A percentile compares a stretch with the other conserved stretches of the same genome.
These are phyloP conservation scores for Gnomoniopsis smithogilvyi DNA, from an alignment of 2,329 filamentous ascomycete species.

Conservation along the genomic window DNA sequence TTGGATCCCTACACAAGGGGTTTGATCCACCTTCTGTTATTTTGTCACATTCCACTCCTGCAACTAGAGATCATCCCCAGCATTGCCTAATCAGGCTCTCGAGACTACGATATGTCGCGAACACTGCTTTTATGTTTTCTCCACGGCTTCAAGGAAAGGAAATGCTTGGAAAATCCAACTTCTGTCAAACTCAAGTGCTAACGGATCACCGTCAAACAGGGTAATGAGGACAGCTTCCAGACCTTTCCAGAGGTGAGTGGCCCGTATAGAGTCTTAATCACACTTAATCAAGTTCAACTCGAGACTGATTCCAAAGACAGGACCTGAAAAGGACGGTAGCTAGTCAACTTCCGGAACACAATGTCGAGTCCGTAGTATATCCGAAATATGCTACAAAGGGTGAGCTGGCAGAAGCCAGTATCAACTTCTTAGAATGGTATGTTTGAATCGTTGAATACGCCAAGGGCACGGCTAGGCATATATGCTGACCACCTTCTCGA, in stretches of 20 bases:
- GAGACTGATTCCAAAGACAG: constrained; percentile 19
- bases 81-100: background rate
- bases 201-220: constrained; percentile 35
- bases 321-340: constrained; percentile 59
- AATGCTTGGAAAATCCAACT: background rate
- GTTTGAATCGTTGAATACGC: constrained; percentile 25
- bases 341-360: constrained; percentile 57
- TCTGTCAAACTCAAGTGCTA: background rate
- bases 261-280: no score
- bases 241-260: constrained; percentile 53
- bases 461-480: background rate
- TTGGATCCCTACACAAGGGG: background rate
- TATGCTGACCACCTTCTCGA: background rate
- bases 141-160: constrained; percentile 67
- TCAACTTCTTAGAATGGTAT: constrained; percentile 46
- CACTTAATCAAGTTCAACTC: no score
- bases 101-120: constrained; percentile 36
- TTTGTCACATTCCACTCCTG: background rate
- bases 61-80: background rate
- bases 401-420: constrained; percentile 52
- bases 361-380: constrained; percentile 61
- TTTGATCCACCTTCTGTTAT: background rate
- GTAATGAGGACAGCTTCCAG: constrained; percentile 66
- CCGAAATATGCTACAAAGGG: constrained; percentile 72
- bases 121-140: constrained; percentile 71